Percentiles rank a stretch among this genome's conserved stretches.
These are phyloP conservation scores for Primulina eburnea DNA, from an alignment of 257 asterid genomes.

Conservation along the genomic window DNA sequence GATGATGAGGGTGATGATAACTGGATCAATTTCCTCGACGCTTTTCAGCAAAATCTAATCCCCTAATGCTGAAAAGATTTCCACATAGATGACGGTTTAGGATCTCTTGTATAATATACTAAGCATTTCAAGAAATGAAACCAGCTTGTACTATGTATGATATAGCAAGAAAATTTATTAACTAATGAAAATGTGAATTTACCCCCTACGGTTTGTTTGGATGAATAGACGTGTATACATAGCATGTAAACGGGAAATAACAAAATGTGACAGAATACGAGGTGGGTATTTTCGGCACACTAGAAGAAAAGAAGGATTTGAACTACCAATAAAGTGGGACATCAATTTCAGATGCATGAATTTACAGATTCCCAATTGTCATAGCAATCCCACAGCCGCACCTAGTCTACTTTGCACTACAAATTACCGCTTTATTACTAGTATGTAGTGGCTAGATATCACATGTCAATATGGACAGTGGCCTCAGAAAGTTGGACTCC, in stretches of 20 bases:
- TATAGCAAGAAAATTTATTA: too few species aligned
- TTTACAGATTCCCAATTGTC: background rate
- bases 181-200: background rate
- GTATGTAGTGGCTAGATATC: slow-evolving; percentile 26
- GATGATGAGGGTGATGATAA: slow-evolving; percentile 56
- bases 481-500: slow-evolving; percentile 25
- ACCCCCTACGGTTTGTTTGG: background rate
- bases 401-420: slow-evolving; percentile 22
- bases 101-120: slow-evolving; percentile 28
- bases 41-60: slow-evolving; percentile 49
- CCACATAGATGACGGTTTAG: slow-evolving; percentile 38
- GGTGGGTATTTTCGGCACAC: background rate
- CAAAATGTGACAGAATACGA: background rate
- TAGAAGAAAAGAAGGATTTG: background rate
- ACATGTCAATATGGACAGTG: slow-evolving; percentile 32
- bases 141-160: background rate
- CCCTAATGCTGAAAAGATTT: slow-evolving; percentile 41
- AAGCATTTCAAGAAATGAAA: slow-evolving; percentile 9
- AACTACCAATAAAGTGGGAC: background rate
- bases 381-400: slow-evolving; percentile 1
- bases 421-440: slow-evolving; percentile 8
- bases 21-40: slow-evolving; percentile 68
- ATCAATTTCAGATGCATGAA: slow-evolving; percentile 20
- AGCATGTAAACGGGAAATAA: background rate
- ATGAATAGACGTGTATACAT: background rate